Evolutionary conservation across 164 flowering plant genomes (phyloP).

Genomic region (Umbilicus rupestris): DNA sequence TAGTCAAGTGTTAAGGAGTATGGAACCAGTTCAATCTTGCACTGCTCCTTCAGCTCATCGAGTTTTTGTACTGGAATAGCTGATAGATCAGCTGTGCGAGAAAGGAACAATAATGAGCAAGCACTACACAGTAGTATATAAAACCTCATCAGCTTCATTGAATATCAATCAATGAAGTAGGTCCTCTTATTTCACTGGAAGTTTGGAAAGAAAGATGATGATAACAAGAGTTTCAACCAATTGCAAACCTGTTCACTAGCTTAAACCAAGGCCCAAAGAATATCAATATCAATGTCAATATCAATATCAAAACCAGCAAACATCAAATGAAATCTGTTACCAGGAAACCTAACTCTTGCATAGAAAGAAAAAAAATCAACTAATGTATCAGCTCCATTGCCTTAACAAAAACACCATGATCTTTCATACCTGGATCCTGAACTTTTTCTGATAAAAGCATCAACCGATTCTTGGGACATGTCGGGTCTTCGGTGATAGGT

Average conservation of each 20-base stretch:
- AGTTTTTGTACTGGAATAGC: constrained; percentile 65
- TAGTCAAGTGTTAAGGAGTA: constrained; percentile 81
- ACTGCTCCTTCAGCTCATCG: constrained; percentile 48
- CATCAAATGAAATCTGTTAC: neutral
- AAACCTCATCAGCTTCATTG: no score
- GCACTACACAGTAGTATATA: no score
- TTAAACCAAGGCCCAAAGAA: neutral
- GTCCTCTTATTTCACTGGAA: no score
- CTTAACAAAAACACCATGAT: neutral
- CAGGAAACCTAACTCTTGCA: neutral
- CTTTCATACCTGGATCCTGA: constrained; percentile 55
- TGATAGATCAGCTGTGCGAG: constrained; percentile 54
- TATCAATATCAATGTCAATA: no score
- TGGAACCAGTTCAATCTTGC: constrained; percentile 73
- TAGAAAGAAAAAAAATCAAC: neutral
- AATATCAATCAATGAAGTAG: no score
- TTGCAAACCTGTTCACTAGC: no score
- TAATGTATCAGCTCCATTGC: neutral
- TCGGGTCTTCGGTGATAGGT: constrained; percentile 81
- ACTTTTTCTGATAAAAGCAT: constrained; percentile 72
- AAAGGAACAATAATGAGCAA: constrained; percentile 11
- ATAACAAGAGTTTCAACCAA: no score
- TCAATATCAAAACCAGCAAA: no score
- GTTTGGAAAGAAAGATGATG: no score
- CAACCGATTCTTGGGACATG: constrained; percentile 55